Percentiles rank a stretch among this genome's conserved stretches.
Conservation (phyloP, 2,329 filamentous ascomycete genomes). For the Aspergillus phoenicis region DNA sequence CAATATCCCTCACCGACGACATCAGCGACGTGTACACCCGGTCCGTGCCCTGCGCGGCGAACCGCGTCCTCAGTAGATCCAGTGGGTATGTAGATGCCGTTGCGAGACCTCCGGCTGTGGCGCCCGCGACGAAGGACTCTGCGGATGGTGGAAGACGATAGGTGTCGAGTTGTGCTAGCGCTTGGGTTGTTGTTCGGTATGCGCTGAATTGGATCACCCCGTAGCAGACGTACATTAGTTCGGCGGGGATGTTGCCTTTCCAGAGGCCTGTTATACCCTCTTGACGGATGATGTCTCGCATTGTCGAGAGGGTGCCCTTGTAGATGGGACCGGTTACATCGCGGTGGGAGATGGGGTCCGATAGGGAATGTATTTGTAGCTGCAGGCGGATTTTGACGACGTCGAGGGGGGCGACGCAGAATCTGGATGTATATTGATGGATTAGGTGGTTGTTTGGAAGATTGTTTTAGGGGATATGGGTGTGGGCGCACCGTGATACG, state of each 20-base stretch:
- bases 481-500: constrained; percentile 70
- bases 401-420: constrained; percentile 92
- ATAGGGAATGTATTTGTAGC: constrained; percentile 82
- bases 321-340: constrained; percentile 53
- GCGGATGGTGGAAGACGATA: constrained; percentile 64
- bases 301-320: constrained; percentile 74
- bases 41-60: constrained; percentile 87
- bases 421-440: constrained; percentile 55
- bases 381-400: constrained; percentile 98
- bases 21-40: constrained; percentile 75
- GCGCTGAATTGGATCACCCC: constrained; percentile 85
- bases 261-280: constrained; percentile 87
- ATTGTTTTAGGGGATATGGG: neutral
- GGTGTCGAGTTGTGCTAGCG: constrained; percentile 59
- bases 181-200: constrained; percentile 74
- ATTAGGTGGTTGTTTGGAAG: neutral
- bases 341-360: constrained; percentile 67
- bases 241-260: constrained; percentile 97
- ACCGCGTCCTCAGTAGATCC: constrained; percentile 88
- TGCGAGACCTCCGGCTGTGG: constrained; percentile 76
- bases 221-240: constrained; percentile 91
- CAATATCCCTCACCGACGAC: constrained; percentile 72
- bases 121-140: constrained; percentile 82
- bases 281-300: constrained; percentile 73
- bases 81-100: constrained; percentile 88